Base-by-base conservation (phyloP, 192 early-diverging fungal species). In the Radiomyces spectabilis region DNA sequence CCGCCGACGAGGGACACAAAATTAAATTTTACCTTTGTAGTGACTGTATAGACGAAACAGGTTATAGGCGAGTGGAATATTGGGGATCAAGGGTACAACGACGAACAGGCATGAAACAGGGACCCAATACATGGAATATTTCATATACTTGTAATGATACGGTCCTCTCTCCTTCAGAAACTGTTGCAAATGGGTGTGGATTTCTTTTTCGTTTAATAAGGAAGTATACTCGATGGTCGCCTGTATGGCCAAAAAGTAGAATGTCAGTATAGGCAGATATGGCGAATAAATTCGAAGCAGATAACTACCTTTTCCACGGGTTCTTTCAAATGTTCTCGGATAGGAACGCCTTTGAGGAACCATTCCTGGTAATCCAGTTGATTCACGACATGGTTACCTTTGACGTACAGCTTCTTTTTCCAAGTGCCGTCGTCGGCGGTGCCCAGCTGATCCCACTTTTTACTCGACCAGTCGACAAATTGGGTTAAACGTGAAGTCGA, bases 11-110 rank as follows among this genome's bases (percentile, higher is more conserved):
- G 18, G 34, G 15, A 13, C 10, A 42, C 12, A 15, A 5, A 13
- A 48, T 48, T 8, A 6, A 8, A n/a, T 44, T 18, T 64, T 67
- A 68, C 85, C 87, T 84, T 85, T 85, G 63, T 86, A 88, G 42
- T 90, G 85, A 58, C 83, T 85, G 62, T 87, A 90, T 21, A 90
- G 72, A 3, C 87, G 81, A 51, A 85, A 90, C 27, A 85, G 49
- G 63, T 90, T 90, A 61, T 90, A 90, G 26, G 84, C 83, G 15
- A 90, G 55, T 0, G 86, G 86, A 31, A 90, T 81, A 57, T 90
- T 90, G 34, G 87, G 87, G 7, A 90, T 54, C 15, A 90, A 21
- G 2, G 87, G 87, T 3, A 90, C 78, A 46, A 88, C 56, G 4
- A 74, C 79, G 73, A 90, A 90, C 16, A 80, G 59, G 44, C 77